A percentile compares a stretch with the other conserved stretches of the same genome.
Evolutionary conservation across 1,284 basidiomycete genomes (phyloP).

Genomic region (Rhodotorula sp.): DNA sequence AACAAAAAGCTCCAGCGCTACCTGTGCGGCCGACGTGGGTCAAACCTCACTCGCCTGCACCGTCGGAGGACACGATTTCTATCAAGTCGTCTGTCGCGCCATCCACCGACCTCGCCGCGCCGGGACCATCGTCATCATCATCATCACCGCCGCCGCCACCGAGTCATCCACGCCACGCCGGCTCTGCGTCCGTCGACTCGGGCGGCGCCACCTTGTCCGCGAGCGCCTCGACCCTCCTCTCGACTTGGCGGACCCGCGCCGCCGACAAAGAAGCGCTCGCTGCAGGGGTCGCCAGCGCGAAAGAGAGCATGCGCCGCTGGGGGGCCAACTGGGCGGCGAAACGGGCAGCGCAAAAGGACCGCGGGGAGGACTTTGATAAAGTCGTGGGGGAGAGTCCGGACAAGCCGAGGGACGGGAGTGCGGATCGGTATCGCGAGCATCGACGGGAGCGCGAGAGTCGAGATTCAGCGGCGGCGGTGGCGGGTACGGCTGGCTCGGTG

Average conservation of each 20-base stretch:
- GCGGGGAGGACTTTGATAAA: neutral
- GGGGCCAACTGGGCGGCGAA: conserved; percentile 63
- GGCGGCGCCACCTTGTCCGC: conserved; percentile 2
- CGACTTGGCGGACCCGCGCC: conserved; percentile 57
- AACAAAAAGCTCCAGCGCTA: neutral
- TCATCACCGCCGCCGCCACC: neutral
- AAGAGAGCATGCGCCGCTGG: conserved; percentile 84
- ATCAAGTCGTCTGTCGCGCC: neutral
- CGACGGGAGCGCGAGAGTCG: conserved; percentile 1
- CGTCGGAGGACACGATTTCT: neutral
- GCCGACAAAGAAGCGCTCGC: conserved; percentile 61
- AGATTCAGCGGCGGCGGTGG: too few species aligned
- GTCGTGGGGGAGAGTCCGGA: conserved; percentile 4
- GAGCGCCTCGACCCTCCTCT: conserved; percentile 47
- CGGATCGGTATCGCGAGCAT: neutral
- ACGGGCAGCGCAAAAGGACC: neutral
- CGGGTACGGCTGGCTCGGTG: too few species aligned
- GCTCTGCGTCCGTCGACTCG: conserved; percentile 16
- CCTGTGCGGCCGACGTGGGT: conserved; percentile 6
- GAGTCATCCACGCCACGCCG: conserved; percentile 2
- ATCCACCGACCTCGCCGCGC: neutral
- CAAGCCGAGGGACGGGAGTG: neutral
- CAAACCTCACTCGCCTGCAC: neutral
- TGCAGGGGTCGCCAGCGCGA: conserved; percentile 57
- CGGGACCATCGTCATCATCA: neutral